These are phyloP conservation scores for Skeletonema menzelii DNA, from an alignment of 108 stramenopile species.

Conservation along the genomic window DNA sequence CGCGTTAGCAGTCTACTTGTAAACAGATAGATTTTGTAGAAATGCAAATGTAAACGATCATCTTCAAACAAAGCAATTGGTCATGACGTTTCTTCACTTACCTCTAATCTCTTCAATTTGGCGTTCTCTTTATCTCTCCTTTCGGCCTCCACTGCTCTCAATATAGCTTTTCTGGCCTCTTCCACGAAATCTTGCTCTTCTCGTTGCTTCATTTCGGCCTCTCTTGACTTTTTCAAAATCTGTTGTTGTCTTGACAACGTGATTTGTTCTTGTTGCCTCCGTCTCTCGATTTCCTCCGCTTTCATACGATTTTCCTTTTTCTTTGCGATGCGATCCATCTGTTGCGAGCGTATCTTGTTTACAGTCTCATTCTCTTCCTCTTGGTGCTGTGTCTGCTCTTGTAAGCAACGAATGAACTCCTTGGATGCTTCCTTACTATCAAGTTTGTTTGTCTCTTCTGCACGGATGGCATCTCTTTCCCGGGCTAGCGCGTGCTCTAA, in stretches of 20 bases:
- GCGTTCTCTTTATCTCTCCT: slow-evolving; percentile 14
- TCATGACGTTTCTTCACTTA: background rate
- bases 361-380: slow-evolving; percentile 24
- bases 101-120: slow-evolving; percentile 10
- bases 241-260: slow-evolving; percentile 40
- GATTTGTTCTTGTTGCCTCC: slow-evolving; percentile 40
- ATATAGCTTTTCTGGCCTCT: slow-evolving; percentile 14
- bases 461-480: slow-evolving; percentile 30
- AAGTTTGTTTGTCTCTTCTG: slow-evolving; percentile 47
- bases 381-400: slow-evolving; percentile 35
- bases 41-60: background rate
- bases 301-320: slow-evolving; percentile 29
- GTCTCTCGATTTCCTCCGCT: slow-evolving; percentile 25
- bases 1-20: background rate
- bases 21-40: too few relatives aligned
- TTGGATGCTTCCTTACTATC: slow-evolving; percentile 31
- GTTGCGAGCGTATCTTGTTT: slow-evolving; percentile 32
- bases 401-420: slow-evolving; percentile 21
- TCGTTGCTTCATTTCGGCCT: slow-evolving; percentile 14
- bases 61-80: background rate
- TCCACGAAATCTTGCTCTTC: slow-evolving; percentile 27
- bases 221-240: slow-evolving; percentile 32
- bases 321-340: slow-evolving; percentile 32
- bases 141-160: slow-evolving; percentile 26
- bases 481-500: slow-evolving; percentile 41